Evolutionary conservation across 2,329 filamentous ascomycete genomes (phyloP).

Genomic region (Fusarium coffeatum): DNA sequence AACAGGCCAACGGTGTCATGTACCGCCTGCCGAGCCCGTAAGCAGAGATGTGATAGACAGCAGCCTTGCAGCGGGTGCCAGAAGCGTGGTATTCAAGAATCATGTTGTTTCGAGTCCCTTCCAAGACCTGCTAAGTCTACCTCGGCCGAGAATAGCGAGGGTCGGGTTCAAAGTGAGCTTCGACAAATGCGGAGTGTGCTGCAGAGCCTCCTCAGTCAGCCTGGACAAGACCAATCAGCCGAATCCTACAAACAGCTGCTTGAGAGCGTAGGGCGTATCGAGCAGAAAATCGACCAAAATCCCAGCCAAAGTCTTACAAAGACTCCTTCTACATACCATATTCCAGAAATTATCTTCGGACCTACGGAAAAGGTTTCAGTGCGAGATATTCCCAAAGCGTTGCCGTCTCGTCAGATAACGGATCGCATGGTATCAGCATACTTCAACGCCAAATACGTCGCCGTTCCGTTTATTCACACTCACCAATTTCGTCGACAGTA

Average conservation of each 20-base stretch:
- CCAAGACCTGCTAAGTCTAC: accelerated
- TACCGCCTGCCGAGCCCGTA: constrained; percentile 9
- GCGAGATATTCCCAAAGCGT: background rate
- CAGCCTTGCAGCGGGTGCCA: constrained; percentile 14
- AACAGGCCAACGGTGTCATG: constrained; percentile 13
- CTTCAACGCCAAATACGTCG: constrained; percentile 14
- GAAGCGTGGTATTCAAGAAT: background rate
- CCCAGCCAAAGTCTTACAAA: too few species aligned
- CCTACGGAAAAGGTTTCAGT: background rate
- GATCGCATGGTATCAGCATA: constrained; percentile 16
- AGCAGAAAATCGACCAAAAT: background rate
- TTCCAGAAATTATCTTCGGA: background rate
- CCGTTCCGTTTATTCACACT: constrained; percentile 18
- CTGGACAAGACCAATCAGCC: background rate
- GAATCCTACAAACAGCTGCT: background rate
- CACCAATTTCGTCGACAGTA: constrained; percentile 32
- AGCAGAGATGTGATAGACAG: constrained; percentile 24
- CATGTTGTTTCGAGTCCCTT: background rate
- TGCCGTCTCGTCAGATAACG: constrained; percentile 15
- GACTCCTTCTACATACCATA: background rate
- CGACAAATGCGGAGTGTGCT: constrained; percentile 17
- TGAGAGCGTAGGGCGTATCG: background rate
- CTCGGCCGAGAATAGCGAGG: background rate
- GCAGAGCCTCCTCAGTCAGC: background rate
- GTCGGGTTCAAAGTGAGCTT: constrained; percentile 8